A percentile compares a stretch with the other conserved stretches of the same genome.
Evolutionary conservation across 768 basidiomycete genomes (phyloP).

Genomic region (Russula ochroleuca): DNA sequence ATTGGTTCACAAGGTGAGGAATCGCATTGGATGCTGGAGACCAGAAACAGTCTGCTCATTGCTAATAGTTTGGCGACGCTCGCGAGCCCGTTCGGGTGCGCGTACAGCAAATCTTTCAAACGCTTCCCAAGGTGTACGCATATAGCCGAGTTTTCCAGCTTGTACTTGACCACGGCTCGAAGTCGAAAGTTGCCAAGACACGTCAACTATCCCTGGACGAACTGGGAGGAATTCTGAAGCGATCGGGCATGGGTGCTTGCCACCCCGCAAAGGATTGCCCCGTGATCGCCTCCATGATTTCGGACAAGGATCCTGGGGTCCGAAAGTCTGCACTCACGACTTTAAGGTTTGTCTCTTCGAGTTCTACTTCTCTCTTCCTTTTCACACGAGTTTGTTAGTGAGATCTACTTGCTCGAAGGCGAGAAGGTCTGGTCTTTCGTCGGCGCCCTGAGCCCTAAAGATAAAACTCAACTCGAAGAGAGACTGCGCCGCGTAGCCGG

Average conservation of each 20-base stretch:
- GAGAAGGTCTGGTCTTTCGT: conserved; percentile 82
- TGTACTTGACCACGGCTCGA: conserved; percentile 82
- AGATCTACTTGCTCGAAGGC: conserved; percentile 76
- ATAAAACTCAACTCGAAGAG: conserved; percentile 90
- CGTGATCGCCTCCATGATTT: conserved; percentile 68
- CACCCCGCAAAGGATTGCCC: conserved; percentile 80
- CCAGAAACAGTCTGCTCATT: not conserved
- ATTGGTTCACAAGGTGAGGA: conserved; percentile 80
- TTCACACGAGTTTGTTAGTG: conserved; percentile 42
- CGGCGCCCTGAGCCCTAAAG: conserved; percentile 72
- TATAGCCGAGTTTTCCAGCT: conserved; percentile 89
- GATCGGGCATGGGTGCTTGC: conserved; percentile 77
- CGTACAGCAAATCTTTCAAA: conserved; percentile 80
- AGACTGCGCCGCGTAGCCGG: conserved; percentile 77
- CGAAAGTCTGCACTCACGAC: conserved; percentile 81
- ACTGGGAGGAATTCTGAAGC: conserved; percentile 67
- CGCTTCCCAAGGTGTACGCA: conserved; percentile 84
- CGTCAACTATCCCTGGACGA: conserved; percentile 86
- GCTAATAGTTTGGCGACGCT: conserved; percentile 80
- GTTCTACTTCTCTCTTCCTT: conserved; percentile 13
- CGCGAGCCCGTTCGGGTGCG: conserved; percentile 76
- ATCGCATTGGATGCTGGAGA: not conserved
- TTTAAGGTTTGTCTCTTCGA: conserved; percentile 57
- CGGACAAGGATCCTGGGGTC: conserved; percentile 85
- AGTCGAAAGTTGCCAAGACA: conserved; percentile 87